phyloP scores from a whole-genome alignment of 1,284 basidiomycete species.

The Boletus albobrunnescens region DNA sequence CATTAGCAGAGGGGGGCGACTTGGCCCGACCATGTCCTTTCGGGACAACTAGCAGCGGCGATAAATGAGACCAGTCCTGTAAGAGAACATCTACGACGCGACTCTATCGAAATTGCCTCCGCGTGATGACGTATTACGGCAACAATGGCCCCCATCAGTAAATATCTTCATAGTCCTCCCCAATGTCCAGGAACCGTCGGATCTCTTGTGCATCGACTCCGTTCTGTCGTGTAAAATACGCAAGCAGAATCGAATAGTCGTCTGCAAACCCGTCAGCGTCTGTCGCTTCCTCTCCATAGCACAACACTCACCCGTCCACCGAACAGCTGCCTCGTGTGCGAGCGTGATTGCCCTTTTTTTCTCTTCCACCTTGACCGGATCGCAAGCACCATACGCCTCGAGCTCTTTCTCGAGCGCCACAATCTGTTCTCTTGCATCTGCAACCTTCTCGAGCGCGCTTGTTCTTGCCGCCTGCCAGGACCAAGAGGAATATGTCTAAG shows the following conservation, averaged over 20 bases:
- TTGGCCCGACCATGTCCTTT: slow-evolving; percentile 26
- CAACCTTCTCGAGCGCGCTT: slow-evolving; percentile 47
- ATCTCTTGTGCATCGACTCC: slow-evolving; percentile 56
- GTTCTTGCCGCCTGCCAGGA: slow-evolving; percentile 52
- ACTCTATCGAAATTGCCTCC: slow-evolving; percentile 13
- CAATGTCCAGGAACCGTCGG: slow-evolving; percentile 59
- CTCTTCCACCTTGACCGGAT: slow-evolving; percentile 75
- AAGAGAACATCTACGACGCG: background rate
- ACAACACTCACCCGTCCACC: slow-evolving; percentile 74
- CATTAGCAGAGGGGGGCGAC: slow-evolving; percentile 15
- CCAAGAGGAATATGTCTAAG: background rate
- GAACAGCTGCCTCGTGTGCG: slow-evolving; percentile 73
- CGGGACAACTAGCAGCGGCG: slow-evolving; percentile 11
- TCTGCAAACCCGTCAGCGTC: slow-evolving; percentile 34
- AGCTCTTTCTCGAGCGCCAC: slow-evolving; percentile 65
- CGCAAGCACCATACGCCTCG: slow-evolving; percentile 73
- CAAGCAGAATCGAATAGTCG: slow-evolving; percentile 58
- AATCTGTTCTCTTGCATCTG: slow-evolving; percentile 50
- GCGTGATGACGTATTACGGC: slow-evolving; percentile 9
- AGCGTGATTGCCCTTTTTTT: slow-evolving; percentile 65
- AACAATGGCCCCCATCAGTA: slow-evolving; percentile 32
- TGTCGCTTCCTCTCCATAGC: background rate
- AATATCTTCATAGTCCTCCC: slow-evolving; percentile 72
- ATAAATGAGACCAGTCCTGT: background rate
- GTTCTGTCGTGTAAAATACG: slow-evolving; percentile 61